Conservation (phyloP, 2,329 filamentous ascomycete genomes). For the Penicillium sp. region DNA sequence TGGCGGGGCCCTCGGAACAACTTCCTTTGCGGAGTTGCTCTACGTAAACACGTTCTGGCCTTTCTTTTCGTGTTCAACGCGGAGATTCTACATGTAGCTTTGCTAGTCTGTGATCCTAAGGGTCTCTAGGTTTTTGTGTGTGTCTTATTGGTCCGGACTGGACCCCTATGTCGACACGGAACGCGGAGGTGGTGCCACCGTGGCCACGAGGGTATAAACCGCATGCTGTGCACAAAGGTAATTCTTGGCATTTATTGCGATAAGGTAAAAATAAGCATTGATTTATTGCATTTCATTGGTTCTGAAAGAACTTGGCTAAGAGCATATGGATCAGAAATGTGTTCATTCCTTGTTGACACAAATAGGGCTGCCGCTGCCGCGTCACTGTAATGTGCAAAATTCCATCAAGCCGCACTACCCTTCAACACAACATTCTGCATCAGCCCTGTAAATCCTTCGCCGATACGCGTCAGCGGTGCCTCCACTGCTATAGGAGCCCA, state of each 20-base stretch:
- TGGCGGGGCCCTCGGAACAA: neutral
- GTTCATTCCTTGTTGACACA: neutral
- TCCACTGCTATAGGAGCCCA: conserved; percentile 30
- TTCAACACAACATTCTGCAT: conserved; percentile 15
- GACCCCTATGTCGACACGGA: neutral
- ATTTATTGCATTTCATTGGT: neutral
- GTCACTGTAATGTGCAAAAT: neutral
- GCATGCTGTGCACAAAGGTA: neutral
- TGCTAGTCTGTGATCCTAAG: neutral
- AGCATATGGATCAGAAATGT: neutral
- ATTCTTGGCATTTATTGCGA: neutral
- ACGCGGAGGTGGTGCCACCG: neutral
- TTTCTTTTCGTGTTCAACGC: too few relatives aligned
- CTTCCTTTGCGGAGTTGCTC: neutral
- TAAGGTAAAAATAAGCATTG: neutral
- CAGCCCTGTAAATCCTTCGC: conserved; percentile 13
- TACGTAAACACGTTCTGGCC: too few relatives aligned
- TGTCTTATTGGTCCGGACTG: neutral
- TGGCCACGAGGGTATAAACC: conserved; percentile 1
- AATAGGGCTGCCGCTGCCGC: neutral
- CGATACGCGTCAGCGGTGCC: conserved; percentile 22
- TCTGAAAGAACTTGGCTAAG: neutral
- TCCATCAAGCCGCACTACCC: neutral
- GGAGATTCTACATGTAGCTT: too few relatives aligned
- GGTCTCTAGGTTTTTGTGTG: neutral